Evolutionary conservation across 2,329 filamentous ascomycete genomes (phyloP), one percentile per base, ranked within the genome.

Genomic region (Penicillium sp.): DNA sequence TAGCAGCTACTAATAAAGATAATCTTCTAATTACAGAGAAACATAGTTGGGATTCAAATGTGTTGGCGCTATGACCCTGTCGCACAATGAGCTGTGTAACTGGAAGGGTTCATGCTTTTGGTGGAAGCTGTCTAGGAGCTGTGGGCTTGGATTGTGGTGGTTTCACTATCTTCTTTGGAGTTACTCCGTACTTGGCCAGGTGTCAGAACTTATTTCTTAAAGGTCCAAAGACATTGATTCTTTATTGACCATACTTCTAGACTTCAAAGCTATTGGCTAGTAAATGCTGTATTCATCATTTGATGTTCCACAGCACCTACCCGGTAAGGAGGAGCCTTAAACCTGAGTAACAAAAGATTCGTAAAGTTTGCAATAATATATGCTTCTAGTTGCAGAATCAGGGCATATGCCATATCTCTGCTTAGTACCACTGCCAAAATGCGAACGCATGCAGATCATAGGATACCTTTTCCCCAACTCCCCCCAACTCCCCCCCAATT

Each of bases 401-500:
- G 25, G 23, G 13, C n/a, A 35, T 51, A 10, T 45, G 41, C 23
- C 42, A 47, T 33, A 53, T 36, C 23, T 21, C 23, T 42, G 29
- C 21, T 39, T 55, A 49, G 36, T 43, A 39, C 49, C 48, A 55
- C 61, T 55, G 57, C 47, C 52, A 53, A 53, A 47, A n/a, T 57
- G 43, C 39, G 51, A 51, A 47, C 38, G 27, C 55, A 55, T 57
- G 55, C 54, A 61, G 58, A 63, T 58, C 54, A 55, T 53, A 45
- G 43, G 23, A 44, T 35, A 53, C 33, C 21, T 53, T 52, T 56
- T 35, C 56, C 50, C 39, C 38, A 9, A 15, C 5, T 25, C 10
- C 51, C 27, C 23, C 9, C 29, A 33, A 13, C 13, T 13, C 6
- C 31, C 5, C 44, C 21, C 9, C 29, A 33, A 13, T 33, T 13